Evolutionary conservation across 2,329 filamentous ascomycete genomes (phyloP), one percentile per base, ranked within the genome.

Genomic region (Arthrobotrys entomopaga): DNA sequence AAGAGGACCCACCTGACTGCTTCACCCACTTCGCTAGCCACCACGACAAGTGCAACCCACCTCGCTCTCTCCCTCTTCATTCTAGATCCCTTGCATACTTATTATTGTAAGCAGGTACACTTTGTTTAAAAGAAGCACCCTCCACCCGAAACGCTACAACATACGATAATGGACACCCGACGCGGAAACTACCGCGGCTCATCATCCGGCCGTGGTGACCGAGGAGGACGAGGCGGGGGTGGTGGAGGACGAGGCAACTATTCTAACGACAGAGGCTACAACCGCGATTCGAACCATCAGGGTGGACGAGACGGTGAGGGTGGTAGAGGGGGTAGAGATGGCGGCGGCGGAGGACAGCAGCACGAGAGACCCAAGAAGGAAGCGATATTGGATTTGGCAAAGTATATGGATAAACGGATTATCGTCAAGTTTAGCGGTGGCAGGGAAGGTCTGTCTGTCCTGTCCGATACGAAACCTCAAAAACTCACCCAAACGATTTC

Each of bases 401-500:
- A 97, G 84, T 99, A 98, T 83, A 93, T 97, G 90, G 93, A 99
- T 82, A 96, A 97, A 87, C 87, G 90, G 80, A 92, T 99, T 78
- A 91, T 87, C 8, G 93, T 99, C 81, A 98, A 98, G 83, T 98
- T 99, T 82, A 97, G 92, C 80, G 95, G 95, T 48, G 95, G 95
- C 0, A 85, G 94, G 74, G 93, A 97, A 85, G 91, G 93, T 95
- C 81, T 75, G 86, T 81, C 58, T 42, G 20, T 11, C 2, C 58
- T 42, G 20, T 11, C 2, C 22, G 15, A 20, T 6, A n/a, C 19
- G 20, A 46, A n/a, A 19, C 16, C 42, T 50, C 16, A 5, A 50
- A 5, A 50, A 20, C 46, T 50, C n/a, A 19, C n/a, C 3, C 15
- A 22, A 24, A 50, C 11, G 3, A 50, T 34, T 34, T 34, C 10